Conservation (phyloP, 2,329 filamentous ascomycete species). For the Mollisiaceae sp. region DNA sequence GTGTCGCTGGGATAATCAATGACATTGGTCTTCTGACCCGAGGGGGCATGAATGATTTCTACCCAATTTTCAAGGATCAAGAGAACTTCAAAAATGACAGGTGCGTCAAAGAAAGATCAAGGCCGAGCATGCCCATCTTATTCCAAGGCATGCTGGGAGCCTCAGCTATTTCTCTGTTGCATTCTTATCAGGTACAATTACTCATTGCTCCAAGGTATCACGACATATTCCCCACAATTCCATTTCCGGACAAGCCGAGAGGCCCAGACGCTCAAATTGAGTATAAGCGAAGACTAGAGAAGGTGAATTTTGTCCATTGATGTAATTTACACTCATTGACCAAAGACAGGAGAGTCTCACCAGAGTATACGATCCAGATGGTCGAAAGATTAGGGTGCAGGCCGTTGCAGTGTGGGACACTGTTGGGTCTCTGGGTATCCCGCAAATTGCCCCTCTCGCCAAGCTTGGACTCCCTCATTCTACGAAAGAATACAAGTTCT, state of each 20-base stretch:
- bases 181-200: neutral
- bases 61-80: constrained; percentile 47
- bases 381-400: constrained; percentile 47
- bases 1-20: constrained; percentile 43
- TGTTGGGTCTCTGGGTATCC: constrained; percentile 45
- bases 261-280: constrained; percentile 29
- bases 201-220: constrained; percentile 37
- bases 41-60: constrained; percentile 50
- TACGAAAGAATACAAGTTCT: constrained; percentile 46
- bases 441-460: constrained; percentile 47
- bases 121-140: neutral
- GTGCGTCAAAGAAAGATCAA: neutral
- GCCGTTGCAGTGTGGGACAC: constrained; percentile 58
- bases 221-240: constrained; percentile 40
- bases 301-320: constrained; percentile 34
- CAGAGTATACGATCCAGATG: constrained; percentile 44
- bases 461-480: constrained; percentile 45
- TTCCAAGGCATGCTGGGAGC: neutral
- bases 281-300: constrained; percentile 47
- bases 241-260: constrained; percentile 39
- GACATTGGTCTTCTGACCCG: constrained; percentile 47
- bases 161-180: neutral
- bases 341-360: constrained; percentile 29
- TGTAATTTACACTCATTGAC: neutral
- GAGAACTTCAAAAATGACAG: constrained; percentile 41